These are phyloP conservation scores for Mangifera indica DNA, from an alignment of 345 rosid genomes.

Conservation along the genomic window DNA sequence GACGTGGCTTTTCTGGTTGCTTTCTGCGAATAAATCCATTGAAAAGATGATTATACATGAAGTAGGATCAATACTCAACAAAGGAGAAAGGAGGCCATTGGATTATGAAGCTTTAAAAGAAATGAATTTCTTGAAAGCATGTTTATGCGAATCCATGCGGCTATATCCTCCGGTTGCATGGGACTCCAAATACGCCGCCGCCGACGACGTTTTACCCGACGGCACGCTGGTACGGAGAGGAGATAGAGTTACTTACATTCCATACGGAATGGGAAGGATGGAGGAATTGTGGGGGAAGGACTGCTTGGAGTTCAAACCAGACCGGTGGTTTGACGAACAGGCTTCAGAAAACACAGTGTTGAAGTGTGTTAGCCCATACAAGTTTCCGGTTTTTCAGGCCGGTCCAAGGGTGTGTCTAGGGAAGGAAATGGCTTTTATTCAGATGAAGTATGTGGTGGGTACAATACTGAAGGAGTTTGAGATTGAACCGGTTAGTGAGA, in stretches of 20 bases:
- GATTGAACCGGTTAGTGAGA: slow-evolving; percentile 31
- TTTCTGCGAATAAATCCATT: slow-evolving; percentile 33
- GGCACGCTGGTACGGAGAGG: slow-evolving; percentile 57
- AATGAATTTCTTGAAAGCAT: slow-evolving; percentile 52
- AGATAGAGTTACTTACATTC: slow-evolving; percentile 55
- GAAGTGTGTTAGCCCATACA: slow-evolving; percentile 47
- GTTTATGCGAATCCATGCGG: slow-evolving; percentile 66
- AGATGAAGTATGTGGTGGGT: slow-evolving; percentile 72
- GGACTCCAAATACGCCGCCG: slow-evolving; percentile 62
- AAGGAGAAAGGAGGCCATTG: slow-evolving; percentile 6
- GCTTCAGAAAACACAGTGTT: slow-evolving; percentile 21
- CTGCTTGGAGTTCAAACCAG: slow-evolving; percentile 60
- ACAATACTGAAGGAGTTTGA: slow-evolving; percentile 43
- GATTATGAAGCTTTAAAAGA: slow-evolving; percentile 45
- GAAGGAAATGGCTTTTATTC: slow-evolving; percentile 69
- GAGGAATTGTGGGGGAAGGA: slow-evolving; percentile 67
- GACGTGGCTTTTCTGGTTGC: slow-evolving; percentile 73
- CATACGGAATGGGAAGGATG: slow-evolving; percentile 84
- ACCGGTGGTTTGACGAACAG: slow-evolving; percentile 49
- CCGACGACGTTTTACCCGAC: slow-evolving; percentile 57
- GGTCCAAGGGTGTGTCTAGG: slow-evolving; percentile 79
- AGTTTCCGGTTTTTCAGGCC: slow-evolving; percentile 67
- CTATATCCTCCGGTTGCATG: slow-evolving; percentile 76
- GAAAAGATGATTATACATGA: slow-evolving; percentile 37
- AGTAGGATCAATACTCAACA: slow-evolving; percentile 22